Percentiles rank a stretch among this genome's conserved stretches.
Evolutionary conservation across 2,329 filamentous ascomycete genomes (phyloP).

Genomic region (Dothistroma septosporum): DNA sequence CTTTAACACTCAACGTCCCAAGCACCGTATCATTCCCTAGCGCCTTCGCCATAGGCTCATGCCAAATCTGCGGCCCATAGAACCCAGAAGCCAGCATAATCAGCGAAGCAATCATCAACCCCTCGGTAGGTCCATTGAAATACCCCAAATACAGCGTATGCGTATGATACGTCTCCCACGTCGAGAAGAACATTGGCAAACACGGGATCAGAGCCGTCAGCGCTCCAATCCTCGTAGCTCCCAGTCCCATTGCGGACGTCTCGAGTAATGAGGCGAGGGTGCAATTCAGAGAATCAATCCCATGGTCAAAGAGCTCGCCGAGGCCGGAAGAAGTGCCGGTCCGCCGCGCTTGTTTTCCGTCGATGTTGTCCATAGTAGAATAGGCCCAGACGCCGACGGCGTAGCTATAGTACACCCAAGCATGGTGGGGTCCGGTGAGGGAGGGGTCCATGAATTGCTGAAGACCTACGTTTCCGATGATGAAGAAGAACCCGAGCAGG

Average conservation of each 20-base stretch:
- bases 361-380: constrained; percentile 98
- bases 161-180: constrained; percentile 98
- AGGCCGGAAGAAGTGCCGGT: constrained; percentile 93
- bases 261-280: constrained; percentile 87
- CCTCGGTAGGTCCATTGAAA: constrained; percentile 96
- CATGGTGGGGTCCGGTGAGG: constrained; percentile 67
- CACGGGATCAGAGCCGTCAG: constrained; percentile 90
- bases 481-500: constrained; percentile 89
- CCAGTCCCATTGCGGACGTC: constrained; percentile 88
- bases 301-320: constrained; percentile 96
- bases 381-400: constrained; percentile 94
- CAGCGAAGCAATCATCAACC: constrained; percentile 77
- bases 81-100: constrained; percentile 85
- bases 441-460: constrained; percentile 82
- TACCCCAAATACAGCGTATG: constrained; percentile 94
- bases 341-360: constrained; percentile 92
- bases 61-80: constrained; percentile 86
- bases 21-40: constrained; percentile 62
- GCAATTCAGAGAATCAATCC: constrained; percentile 97
- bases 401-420: constrained; percentile 95
- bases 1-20: constrained; percentile 70
- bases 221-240: constrained; percentile 75
- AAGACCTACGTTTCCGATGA: constrained; percentile 73
- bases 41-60: constrained; percentile 65
- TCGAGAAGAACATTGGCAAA: constrained; percentile 98